Evolutionary conservation across 2,329 filamentous ascomycete genomes (phyloP).

Genomic region (Fusarium stilboides): DNA sequence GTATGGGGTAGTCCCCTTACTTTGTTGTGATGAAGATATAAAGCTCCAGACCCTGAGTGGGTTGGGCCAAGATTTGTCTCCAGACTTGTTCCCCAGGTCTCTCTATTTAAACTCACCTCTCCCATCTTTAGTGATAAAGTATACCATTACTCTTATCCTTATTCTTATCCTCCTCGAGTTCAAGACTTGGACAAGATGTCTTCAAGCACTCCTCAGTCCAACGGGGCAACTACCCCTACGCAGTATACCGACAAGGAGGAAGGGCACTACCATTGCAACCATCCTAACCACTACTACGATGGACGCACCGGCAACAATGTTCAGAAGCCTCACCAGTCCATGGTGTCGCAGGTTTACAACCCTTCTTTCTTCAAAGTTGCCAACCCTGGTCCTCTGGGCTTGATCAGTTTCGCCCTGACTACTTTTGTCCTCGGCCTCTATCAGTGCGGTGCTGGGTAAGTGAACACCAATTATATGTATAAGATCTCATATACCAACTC

Average conservation of each 20-base stretch:
- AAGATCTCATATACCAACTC: background rate
- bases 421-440: slow-evolving; percentile 72
- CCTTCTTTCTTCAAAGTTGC: slow-evolving; percentile 63
- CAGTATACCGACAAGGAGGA: slow-evolving; percentile 46
- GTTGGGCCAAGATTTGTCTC: slow-evolving; percentile 10
- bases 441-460: slow-evolving; percentile 64
- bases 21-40: slow-evolving; percentile 28
- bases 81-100: slow-evolving; percentile 13
- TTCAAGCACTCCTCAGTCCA: slow-evolving; percentile 38
- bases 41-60: slow-evolving; percentile 24
- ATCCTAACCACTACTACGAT: slow-evolving; percentile 38
- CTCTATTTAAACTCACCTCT: slow-evolving; percentile 7
- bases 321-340: slow-evolving; percentile 53
- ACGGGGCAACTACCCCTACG: slow-evolving; percentile 47
- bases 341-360: slow-evolving; percentile 55
- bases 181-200: slow-evolving; percentile 36
- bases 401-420: slow-evolving; percentile 76
- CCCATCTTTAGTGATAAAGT: background rate
- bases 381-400: slow-evolving; percentile 73
- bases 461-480: slow-evolving; percentile 27
- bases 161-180: background rate
- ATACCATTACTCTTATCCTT: background rate
- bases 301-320: slow-evolving; percentile 11
- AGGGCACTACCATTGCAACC: slow-evolving; percentile 30
- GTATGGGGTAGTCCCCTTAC: slow-evolving; percentile 31